Base-by-base conservation (phyloP, 495 filamentous ascomycete genomes). In the Aspergillus hancockii region DNA sequence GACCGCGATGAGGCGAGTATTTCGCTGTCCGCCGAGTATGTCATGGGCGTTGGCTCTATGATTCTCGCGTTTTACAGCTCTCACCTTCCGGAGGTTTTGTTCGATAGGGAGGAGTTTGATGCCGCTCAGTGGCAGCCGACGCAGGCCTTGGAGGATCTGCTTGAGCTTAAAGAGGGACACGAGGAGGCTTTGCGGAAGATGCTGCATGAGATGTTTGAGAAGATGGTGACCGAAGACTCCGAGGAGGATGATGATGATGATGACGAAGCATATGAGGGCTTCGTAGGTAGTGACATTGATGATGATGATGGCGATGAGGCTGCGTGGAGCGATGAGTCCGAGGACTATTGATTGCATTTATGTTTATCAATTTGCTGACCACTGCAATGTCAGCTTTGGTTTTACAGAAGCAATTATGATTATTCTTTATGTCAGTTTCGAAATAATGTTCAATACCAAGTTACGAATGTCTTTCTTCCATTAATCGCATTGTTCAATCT, bases 11-110 rank as follows among this genome's bases (percentile, higher is more conserved):
- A 60, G 46, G 34, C 52, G 18, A 52, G 52, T 7, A 43, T 54
- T 10, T 60, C 58, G 30, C 46, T 54, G 9, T 60, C 58, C 40
- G 22, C 58, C 6, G 58, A 60, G 45, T 60, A 55, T 49, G 58
- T 60, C 12, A 51, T 60, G 52, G 58, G 58, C 0, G 58, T 60
- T 28, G 46, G 43, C 10, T 49, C 52, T 30, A 10, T 60, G 43
- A 8, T 60, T 22, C 23, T 60, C 43, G 58, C 52, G 16, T 60
- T 50, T 19, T 60, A 36, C 16, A 23, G 43, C 10, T 43, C 36
- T 30, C 46, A 41, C 18, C 21, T 60, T 45, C 46, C 58, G 1
- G 58, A 60, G 36, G 28, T 52, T 43, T 18, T 60, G 16, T 60
- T 60, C 21, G 58, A 60, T 18, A 60, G 45, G 31, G 58, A 60